Conservation (phyloP, 805 yeast species). For the Teunomyces pallodes region DNA sequence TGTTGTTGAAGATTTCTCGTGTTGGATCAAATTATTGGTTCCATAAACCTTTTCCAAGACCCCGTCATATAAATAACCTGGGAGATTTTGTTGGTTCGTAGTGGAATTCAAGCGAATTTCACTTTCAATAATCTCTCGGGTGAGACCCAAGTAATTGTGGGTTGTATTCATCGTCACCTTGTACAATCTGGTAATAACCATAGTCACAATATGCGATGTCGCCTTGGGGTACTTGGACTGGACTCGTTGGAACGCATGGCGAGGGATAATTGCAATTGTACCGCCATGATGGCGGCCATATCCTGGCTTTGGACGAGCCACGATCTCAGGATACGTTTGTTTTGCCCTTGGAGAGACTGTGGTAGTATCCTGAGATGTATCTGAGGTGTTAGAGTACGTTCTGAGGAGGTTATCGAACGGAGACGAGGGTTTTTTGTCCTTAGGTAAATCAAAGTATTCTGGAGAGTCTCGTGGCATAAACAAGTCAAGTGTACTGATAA, state of each 20-base stretch:
- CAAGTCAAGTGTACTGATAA: slow-evolving; percentile 74
- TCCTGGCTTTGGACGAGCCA: slow-evolving; percentile 63
- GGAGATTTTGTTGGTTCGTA: slow-evolving; percentile 28
- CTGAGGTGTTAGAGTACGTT: slow-evolving; percentile 6
- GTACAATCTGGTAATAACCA: slow-evolving; percentile 81
- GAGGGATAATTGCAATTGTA: slow-evolving; percentile 90
- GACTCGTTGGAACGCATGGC: slow-evolving; percentile 71
- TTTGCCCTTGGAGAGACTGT: neutral
- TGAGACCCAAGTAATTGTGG: slow-evolving; percentile 80
- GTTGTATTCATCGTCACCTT: slow-evolving; percentile 91
- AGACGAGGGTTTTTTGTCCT: neutral
- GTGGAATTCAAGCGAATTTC: slow-evolving; percentile 60
- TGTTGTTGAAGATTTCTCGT: neutral
- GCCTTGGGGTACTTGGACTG: slow-evolving; percentile 79
- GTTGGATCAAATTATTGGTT: neutral
- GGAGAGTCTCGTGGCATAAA: slow-evolving; percentile 35
- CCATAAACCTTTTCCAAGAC: slow-evolving; percentile 42
- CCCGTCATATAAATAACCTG: slow-evolving; percentile 61
- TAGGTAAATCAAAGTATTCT: neutral
- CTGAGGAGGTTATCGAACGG: slow-evolving; percentile 6
- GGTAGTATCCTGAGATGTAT: neutral
- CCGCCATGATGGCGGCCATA: slow-evolving; percentile 32
- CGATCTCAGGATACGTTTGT: slow-evolving; percentile 36
- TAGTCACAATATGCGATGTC: slow-evolving; percentile 90
- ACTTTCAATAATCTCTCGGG: slow-evolving; percentile 74